Conservation (phyloP, 1,139 yeast genomes). For the Hansenula sp. region DNA sequence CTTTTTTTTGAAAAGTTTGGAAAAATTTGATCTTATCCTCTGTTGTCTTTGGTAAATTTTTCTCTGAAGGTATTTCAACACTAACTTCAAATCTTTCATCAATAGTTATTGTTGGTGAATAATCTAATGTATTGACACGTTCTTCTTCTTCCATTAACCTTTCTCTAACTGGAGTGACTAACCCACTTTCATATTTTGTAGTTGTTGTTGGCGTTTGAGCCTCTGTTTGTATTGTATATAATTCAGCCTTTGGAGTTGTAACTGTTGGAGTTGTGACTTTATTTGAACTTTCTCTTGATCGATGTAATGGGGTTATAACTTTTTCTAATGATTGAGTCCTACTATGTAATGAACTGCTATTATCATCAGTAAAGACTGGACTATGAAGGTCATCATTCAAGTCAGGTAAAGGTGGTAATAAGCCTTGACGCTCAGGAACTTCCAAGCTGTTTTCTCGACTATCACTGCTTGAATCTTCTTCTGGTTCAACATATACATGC, state of each 20-base stretch:
- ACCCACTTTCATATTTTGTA: neutral
- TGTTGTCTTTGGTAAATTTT: slow-evolving; percentile 6
- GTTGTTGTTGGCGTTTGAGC: neutral
- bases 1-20: slow-evolving; percentile 11
- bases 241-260: slow-evolving; percentile 2
- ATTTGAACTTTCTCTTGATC: slow-evolving; percentile 2
- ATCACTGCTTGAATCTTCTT: neutral
- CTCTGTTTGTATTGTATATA: neutral
- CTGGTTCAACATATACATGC: neutral
- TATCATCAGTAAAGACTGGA: neutral
- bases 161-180: neutral
- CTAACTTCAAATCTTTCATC: slow-evolving; percentile 14
- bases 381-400: neutral
- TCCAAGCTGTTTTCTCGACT: neutral
- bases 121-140: slow-evolving; percentile 1
- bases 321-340: slow-evolving; percentile 1
- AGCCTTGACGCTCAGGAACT: slow-evolving; percentile 10
- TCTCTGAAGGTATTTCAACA: slow-evolving; percentile 9
- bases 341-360: neutral
- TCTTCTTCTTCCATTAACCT: neutral
- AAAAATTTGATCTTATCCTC: slow-evolving; percentile 12
- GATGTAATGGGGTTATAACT: neutral
- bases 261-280: neutral
- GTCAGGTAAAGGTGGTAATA: slow-evolving; percentile 15
- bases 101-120: slow-evolving; percentile 14